Conservation (phyloP, 2,329 filamentous ascomycete genomes). For the Claviceps sp. region DNA sequence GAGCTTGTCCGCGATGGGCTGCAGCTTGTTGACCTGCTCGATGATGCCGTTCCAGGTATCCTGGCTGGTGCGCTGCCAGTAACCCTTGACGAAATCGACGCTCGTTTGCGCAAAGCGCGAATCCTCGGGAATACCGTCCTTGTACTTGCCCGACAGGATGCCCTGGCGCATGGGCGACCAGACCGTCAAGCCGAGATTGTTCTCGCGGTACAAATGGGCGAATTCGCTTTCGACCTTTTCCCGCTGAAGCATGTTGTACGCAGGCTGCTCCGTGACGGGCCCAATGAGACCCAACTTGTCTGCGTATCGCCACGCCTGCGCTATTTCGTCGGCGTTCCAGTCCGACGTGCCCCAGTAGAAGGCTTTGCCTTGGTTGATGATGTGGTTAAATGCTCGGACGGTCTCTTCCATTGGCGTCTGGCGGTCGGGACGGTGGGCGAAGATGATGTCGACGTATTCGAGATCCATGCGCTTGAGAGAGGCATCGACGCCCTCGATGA, state of each 20-base stretch:
- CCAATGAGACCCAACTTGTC: slow-evolving; percentile 48
- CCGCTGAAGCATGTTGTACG: slow-evolving; percentile 50
- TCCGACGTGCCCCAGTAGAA: slow-evolving; percentile 61
- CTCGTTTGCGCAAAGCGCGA: slow-evolving; percentile 43
- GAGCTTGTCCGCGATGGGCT: slow-evolving; percentile 51
- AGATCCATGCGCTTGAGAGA: slow-evolving; percentile 44
- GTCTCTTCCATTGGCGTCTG: slow-evolving; percentile 58
- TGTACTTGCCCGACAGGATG: slow-evolving; percentile 55
- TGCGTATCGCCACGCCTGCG: slow-evolving; percentile 46
- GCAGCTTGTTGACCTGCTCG: slow-evolving; percentile 43
- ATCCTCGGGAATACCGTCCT: slow-evolving; percentile 44
- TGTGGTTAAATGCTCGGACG: slow-evolving; percentile 56
- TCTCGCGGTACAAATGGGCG: slow-evolving; percentile 43
- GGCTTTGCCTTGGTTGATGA: slow-evolving; percentile 53
- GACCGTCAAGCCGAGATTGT: slow-evolving; percentile 47
- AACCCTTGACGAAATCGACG: slow-evolving; percentile 41
- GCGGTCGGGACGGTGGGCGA: slow-evolving; percentile 55
- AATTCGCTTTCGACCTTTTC: slow-evolving; percentile 52
- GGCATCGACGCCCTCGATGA: slow-evolving; percentile 50
- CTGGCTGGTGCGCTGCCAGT: slow-evolving; percentile 35
- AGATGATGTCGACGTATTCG: slow-evolving; percentile 54
- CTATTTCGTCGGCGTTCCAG: slow-evolving; percentile 54
- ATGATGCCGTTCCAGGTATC: slow-evolving; percentile 43
- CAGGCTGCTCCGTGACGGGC: slow-evolving; percentile 52
- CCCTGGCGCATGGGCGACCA: slow-evolving; percentile 46